phyloP scores from a whole-genome alignment of 2,329 filamentous ascomycete genomes.

The Aspergillus texensis region DNA sequence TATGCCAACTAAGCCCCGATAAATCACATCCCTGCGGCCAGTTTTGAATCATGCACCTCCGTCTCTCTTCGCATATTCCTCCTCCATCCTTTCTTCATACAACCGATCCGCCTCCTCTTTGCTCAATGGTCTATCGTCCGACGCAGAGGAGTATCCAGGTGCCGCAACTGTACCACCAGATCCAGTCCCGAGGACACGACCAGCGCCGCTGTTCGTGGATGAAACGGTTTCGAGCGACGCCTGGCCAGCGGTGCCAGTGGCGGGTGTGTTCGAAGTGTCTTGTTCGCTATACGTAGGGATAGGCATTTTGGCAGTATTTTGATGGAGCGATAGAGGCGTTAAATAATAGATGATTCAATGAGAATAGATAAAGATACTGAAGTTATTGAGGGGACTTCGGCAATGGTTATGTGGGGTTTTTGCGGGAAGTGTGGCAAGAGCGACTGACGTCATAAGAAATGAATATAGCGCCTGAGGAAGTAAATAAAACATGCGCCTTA shows the following conservation, averaged over 20 bases:
- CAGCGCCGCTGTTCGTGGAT: constrained; percentile 14
- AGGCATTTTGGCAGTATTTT: constrained; percentile 14
- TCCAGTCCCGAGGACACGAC: constrained; percentile 18
- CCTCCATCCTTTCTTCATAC: constrained; percentile 51
- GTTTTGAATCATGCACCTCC: constrained; percentile 38
- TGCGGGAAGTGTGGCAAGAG: neutral
- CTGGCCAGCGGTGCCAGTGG: constrained; percentile 21
- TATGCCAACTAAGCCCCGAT: neutral
- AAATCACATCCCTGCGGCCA: neutral
- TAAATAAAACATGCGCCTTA: too few relatives aligned
- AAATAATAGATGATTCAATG: neutral
- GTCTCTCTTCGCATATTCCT: constrained; percentile 51
- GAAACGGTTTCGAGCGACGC: constrained; percentile 19
- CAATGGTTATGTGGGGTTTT: neutral
- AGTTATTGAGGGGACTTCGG: neutral
- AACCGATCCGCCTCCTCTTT: constrained; percentile 47
- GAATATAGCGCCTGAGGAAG: neutral
- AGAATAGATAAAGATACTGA: neutral
- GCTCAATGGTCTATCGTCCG: constrained; percentile 32
- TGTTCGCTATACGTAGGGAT: constrained; percentile 13
- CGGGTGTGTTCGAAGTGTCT: neutral
- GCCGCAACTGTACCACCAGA: constrained; percentile 23
- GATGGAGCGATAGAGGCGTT: neutral
- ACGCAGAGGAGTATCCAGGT: constrained; percentile 17
- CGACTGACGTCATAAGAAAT: neutral